Conservation (phyloP, 192 early-diverging fungal genomes). For the Coemansia guatemalensis region DNA sequence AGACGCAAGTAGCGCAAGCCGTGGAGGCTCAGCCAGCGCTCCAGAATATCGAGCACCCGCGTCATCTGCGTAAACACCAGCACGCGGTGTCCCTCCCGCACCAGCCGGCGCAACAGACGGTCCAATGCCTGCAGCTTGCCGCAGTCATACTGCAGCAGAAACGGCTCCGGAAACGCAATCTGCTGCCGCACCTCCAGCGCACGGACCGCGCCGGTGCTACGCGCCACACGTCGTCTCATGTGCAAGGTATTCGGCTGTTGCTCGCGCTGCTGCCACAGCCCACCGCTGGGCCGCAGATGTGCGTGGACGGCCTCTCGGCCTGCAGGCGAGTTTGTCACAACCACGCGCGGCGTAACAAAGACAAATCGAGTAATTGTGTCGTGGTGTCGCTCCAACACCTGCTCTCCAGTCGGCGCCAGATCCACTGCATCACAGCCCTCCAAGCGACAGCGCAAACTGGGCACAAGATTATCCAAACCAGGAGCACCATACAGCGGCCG, state of each 20-base stretch:
- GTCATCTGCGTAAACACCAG: constrained; percentile 98
- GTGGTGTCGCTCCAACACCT: constrained; percentile 12
- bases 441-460: constrained; percentile 4
- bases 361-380: constrained; percentile 25
- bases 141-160: constrained; percentile 82
- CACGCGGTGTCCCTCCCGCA: constrained; percentile 88
- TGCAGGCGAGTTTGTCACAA: constrained; percentile 18
- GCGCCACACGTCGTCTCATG: constrained; percentile 28
- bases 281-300: constrained; percentile 15
- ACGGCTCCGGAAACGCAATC: constrained; percentile 83
- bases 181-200: constrained; percentile 61
- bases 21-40: constrained; percentile 81
- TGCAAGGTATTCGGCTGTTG: constrained; percentile 23
- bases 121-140: constrained; percentile 88
- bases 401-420: constrained; percentile 55
- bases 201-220: constrained; percentile 57
- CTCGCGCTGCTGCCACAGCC: constrained; percentile 4
- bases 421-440: constrained; percentile 49
- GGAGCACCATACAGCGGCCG: constrained; percentile 20
- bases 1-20: constrained; percentile 84
- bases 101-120: constrained; percentile 74
- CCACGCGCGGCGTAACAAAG: constrained; percentile 38
- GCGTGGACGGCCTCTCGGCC: constrained; percentile 24
- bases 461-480: constrained; percentile 9
- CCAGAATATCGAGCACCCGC: constrained; percentile 89